Percentiles rank a stretch among this genome's conserved stretches.
phyloP scores from a whole-genome alignment of 108 stramenopile genomes.

The Fragilaria crotonensis region DNA sequence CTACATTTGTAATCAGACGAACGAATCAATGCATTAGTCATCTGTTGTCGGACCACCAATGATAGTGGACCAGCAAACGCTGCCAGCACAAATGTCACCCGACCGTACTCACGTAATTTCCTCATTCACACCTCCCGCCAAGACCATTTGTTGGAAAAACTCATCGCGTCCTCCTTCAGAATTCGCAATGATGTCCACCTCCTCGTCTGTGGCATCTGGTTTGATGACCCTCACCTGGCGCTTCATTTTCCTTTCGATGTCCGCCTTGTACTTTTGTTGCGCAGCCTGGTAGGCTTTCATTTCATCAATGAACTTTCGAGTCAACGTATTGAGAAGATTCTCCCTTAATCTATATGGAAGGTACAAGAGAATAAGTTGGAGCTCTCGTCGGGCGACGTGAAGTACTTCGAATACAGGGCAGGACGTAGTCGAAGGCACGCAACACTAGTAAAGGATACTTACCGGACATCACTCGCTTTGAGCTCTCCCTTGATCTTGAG shows the following conservation, averaged over 20 bases:
- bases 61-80: not conserved
- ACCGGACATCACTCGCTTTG: conserved; percentile 61
- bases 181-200: conserved; percentile 91
- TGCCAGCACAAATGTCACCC: not conserved
- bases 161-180: conserved; percentile 84
- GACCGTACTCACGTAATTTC: conserved; percentile 59
- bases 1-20: conserved; percentile 6
- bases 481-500: conserved; percentile 45
- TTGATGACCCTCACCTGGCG: conserved; percentile 95
- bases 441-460: conserved; percentile 11
- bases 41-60: not conserved
- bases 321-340: conserved; percentile 91
- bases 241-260: conserved; percentile 91
- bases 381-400: not conserved
- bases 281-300: conserved; percentile 94
- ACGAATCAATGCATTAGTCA: not conserved
- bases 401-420: not conserved
- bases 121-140: conserved; percentile 88
- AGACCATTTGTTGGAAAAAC: conserved; percentile 71
- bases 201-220: conserved; percentile 94
- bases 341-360: conserved; percentile 58
- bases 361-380: conserved; percentile 1
- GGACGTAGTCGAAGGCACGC: not conserved
- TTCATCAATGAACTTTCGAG: conserved; percentile 96
- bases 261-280: conserved; percentile 95